A percentile compares a stretch with the other conserved stretches of the same genome.
These are phyloP conservation scores for Botrytis paeoniae DNA, from an alignment of 2,329 filamentous ascomycete species.

Conservation along the genomic window DNA sequence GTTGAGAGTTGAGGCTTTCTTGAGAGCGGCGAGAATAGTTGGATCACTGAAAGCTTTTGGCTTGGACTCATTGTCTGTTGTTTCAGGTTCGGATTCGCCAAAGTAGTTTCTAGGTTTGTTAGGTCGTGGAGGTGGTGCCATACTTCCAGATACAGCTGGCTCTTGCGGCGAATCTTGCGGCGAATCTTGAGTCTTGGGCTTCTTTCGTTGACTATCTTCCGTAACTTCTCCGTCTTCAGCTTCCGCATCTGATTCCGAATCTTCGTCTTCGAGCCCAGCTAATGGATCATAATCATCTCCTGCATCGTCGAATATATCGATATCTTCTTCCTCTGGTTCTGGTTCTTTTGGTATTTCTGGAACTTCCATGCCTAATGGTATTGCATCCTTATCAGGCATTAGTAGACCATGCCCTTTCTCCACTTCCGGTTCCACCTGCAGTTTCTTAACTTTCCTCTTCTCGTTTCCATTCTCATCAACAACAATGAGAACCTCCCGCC, in stretches of 20 bases:
- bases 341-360: constrained; percentile 51
- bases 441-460: constrained; percentile 60
- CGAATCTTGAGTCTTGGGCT: constrained; percentile 21
- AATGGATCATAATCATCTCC: constrained; percentile 67
- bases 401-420: constrained; percentile 44
- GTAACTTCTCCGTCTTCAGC: constrained; percentile 45
- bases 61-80: constrained; percentile 36
- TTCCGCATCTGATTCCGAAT: constrained; percentile 39
- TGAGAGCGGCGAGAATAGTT: constrained; percentile 76
- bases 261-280: constrained; percentile 51
- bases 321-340: constrained; percentile 52
- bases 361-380: constrained; percentile 63
- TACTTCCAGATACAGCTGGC: constrained; percentile 30
- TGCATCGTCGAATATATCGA: constrained; percentile 64
- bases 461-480: constrained; percentile 65
- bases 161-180: constrained; percentile 17
- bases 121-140: constrained; percentile 49
- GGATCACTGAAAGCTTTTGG: constrained; percentile 66
- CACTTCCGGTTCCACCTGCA: constrained; percentile 43
- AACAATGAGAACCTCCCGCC: constrained; percentile 62
- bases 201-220: constrained; percentile 29
- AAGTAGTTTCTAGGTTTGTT: constrained; percentile 57
- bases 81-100: constrained; percentile 52
- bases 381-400: constrained; percentile 53
- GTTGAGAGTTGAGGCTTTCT: constrained; percentile 71